phyloP scores from a whole-genome alignment of 2,329 filamentous ascomycete species.

The Sporothrix inflata region DNA sequence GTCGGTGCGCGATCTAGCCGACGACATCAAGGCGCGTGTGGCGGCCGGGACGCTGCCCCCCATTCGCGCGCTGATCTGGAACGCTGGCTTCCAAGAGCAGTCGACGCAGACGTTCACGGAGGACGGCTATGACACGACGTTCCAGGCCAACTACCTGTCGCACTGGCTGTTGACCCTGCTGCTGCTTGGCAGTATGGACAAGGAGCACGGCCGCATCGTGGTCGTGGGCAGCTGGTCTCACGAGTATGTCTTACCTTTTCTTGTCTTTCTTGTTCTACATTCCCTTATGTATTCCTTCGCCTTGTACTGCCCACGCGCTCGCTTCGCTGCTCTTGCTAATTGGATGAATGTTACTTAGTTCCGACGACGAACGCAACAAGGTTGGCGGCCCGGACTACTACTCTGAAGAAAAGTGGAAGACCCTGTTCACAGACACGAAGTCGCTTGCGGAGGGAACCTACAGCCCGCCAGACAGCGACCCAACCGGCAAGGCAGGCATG shows the following conservation, averaged over 20 bases:
- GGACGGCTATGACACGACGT: constrained; percentile 43
- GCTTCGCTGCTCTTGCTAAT: constrained; percentile 29
- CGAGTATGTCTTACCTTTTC: constrained; percentile 36
- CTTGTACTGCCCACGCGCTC: background rate
- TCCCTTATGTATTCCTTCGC: background rate
- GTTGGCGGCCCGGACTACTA: constrained; percentile 32
- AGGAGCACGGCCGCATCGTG: constrained; percentile 40
- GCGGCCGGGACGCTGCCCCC: constrained; percentile 36
- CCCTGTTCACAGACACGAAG: constrained; percentile 36
- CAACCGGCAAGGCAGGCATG: constrained; percentile 35
- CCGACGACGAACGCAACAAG: constrained; percentile 29
- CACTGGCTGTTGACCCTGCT: constrained; percentile 42
- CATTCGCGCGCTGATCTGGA: constrained; percentile 39
- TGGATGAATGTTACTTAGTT: constrained; percentile 28
- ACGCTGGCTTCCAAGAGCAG: constrained; percentile 37
- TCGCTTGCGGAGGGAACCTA: constrained; percentile 38
- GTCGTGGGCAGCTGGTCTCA: constrained; percentile 41
- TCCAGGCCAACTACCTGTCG: constrained; percentile 41
- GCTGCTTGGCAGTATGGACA: constrained; percentile 42
- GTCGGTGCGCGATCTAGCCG: constrained; percentile 32
- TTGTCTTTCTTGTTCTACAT: background rate
- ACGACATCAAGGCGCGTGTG: constrained; percentile 32
- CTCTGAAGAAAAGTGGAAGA: constrained; percentile 36
- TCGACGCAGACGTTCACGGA: constrained; percentile 38
- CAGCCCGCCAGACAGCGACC: constrained; percentile 36